phyloP scores from a whole-genome alignment of 2,329 filamentous ascomycete genomes.

The Fusarium incarnatum region DNA sequence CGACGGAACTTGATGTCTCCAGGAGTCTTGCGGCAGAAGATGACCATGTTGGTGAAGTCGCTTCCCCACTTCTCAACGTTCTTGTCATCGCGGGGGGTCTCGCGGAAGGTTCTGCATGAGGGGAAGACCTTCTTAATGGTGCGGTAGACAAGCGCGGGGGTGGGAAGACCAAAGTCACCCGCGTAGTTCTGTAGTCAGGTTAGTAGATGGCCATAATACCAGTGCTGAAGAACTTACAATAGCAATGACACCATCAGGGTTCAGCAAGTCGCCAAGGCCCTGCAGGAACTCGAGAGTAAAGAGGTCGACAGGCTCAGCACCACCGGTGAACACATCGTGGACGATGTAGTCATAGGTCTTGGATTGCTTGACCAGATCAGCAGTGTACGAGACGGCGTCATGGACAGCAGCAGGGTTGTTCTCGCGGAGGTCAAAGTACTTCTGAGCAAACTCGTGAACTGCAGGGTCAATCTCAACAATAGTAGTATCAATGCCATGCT shows the following conservation, averaged over 20 bases:
- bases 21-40: constrained; percentile 83
- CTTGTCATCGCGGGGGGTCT: constrained; percentile 67
- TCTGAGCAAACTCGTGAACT: constrained; percentile 83
- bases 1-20: constrained; percentile 72
- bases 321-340: constrained; percentile 97
- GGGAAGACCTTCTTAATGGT: constrained; percentile 88
- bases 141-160: constrained; percentile 81
- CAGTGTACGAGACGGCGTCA: constrained; percentile 81
- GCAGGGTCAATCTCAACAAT: constrained; percentile 94
- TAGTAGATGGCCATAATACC: constrained; percentile 13
- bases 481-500: constrained; percentile 90
- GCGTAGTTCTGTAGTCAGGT: constrained; percentile 81
- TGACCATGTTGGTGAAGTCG: constrained; percentile 95
- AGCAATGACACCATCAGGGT: constrained; percentile 83
- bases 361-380: constrained; percentile 56
- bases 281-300: constrained; percentile 89
- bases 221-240: constrained; percentile 70
- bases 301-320: constrained; percentile 87
- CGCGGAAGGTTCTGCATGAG: constrained; percentile 91
- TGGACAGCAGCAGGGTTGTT: constrained; percentile 85
- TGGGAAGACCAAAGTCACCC: constrained; percentile 82
- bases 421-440: constrained; percentile 82
- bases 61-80: constrained; percentile 60
- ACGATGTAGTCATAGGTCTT: constrained; percentile 88
- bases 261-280: constrained; percentile 77